phyloP scores from a whole-genome alignment of 73 alveolate genomes.

The Symbiodinium natans region DNA sequence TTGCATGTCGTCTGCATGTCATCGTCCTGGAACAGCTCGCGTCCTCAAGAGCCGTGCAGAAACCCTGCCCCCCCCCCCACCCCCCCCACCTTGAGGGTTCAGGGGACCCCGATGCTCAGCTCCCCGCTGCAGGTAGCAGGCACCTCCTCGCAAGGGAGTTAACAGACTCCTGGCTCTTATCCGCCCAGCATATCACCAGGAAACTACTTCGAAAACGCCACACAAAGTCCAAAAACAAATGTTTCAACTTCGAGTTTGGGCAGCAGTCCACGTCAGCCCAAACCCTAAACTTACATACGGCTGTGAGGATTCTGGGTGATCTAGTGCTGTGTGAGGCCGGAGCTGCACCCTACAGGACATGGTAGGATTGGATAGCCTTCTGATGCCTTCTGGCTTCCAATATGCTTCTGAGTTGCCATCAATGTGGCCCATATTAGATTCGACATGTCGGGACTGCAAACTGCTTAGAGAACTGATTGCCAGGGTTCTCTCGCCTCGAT shows the following conservation, averaged over 20 bases:
- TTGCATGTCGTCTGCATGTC: conserved; percentile 48
- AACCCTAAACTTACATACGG: neutral
- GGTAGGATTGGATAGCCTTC: neutral
- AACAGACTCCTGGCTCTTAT: no score
- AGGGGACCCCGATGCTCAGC: neutral
- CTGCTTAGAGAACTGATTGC: neutral
- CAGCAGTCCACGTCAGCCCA: neutral
- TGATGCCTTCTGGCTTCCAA: neutral
- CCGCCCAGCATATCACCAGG: no score
- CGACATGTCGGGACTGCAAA: neutral
- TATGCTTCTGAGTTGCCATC: neutral
- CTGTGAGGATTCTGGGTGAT: neutral
- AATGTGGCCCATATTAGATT: neutral
- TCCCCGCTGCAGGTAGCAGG: neutral
- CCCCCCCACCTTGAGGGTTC: neutral
- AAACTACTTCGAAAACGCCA: no score
- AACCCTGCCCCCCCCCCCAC: neutral
- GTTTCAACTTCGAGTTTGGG: neutral
- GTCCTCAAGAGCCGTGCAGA: conserved; percentile 18
- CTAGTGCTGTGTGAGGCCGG: neutral
- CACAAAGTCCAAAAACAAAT: neutral
- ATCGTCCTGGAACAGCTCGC: conserved; percentile 57
- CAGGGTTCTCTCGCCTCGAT: neutral
- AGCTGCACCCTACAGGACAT: neutral
- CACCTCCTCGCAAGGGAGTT: neutral